Evolutionary conservation across 1,284 basidiomycete genomes (phyloP).

Genomic region (Fomitopsis schrenkii): DNA sequence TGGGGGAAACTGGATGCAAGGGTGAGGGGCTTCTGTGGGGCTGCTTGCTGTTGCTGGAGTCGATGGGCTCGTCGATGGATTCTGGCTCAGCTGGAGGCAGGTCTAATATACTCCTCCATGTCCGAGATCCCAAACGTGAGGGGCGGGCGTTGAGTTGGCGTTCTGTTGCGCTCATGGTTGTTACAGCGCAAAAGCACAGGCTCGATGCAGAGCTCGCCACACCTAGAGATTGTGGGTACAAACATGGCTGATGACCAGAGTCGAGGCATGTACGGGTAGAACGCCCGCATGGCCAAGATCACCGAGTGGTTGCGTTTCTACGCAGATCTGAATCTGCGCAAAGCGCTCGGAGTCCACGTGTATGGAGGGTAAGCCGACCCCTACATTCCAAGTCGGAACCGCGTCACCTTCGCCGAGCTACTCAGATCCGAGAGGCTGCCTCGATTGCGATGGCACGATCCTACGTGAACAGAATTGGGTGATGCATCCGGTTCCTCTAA

Average conservation of each 20-base stretch:
- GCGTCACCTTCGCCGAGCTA: too few relatives aligned
- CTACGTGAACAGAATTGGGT: too few relatives aligned
- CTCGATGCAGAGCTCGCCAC: neutral
- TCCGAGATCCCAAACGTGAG: neutral
- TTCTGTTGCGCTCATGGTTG: neutral
- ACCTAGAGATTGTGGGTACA: neutral
- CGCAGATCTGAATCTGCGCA: neutral
- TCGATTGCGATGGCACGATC: neutral
- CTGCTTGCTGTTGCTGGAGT: neutral
- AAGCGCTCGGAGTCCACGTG: neutral
- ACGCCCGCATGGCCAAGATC: neutral
- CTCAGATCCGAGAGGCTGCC: neutral
- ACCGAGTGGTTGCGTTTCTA: neutral
- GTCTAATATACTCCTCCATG: neutral
- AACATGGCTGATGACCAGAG: neutral
- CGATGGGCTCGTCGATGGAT: neutral
- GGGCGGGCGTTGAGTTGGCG: neutral
- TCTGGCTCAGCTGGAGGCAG: neutral
- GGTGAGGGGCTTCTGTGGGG: neutral
- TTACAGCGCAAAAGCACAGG: neutral
- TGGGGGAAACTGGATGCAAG: constrained; percentile 6
- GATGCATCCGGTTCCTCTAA: too few relatives aligned
- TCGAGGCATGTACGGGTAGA: neutral
- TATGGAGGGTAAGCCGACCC: too few relatives aligned
- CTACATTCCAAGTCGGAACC: too few relatives aligned